Evolutionary conservation across 495 filamentous ascomycete species (phyloP).

Genomic region (Chlorociboria aeruginascens): DNA sequence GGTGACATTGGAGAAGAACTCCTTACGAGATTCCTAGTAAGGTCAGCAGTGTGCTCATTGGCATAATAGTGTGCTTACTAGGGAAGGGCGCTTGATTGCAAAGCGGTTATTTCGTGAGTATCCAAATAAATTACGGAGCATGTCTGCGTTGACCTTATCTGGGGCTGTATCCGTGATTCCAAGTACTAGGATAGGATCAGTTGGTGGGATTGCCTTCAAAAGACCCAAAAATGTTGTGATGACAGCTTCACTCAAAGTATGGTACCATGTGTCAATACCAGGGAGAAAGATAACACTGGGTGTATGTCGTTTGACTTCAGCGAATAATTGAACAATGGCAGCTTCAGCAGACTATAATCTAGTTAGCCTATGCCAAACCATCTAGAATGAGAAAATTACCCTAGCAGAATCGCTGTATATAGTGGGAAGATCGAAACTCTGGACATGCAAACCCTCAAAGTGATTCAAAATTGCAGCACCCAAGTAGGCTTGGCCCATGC

Average conservation of each 20-base stretch:
- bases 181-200: slow-evolving; percentile 77
- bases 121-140: slow-evolving; percentile 71
- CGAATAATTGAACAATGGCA: slow-evolving; percentile 77
- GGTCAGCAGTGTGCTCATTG: slow-evolving; percentile 20
- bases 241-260: slow-evolving; percentile 49
- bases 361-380: slow-evolving; percentile 1
- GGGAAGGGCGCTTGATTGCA: slow-evolving; percentile 49
- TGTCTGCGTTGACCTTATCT: slow-evolving; percentile 36
- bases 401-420: slow-evolving; percentile 51
- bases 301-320: slow-evolving; percentile 85
- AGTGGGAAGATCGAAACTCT: slow-evolving; percentile 86
- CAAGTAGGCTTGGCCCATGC: slow-evolving; percentile 93
- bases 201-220: slow-evolving; percentile 65
- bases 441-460: slow-evolving; percentile 87
- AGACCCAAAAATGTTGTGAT: slow-evolving; percentile 72
- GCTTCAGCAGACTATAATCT: slow-evolving; percentile 58
- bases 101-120: slow-evolving; percentile 70
- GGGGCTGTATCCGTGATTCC: slow-evolving; percentile 60
- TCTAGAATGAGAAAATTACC: slow-evolving; percentile 19
- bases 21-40: slow-evolving; percentile 41
- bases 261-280: slow-evolving; percentile 75
- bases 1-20: slow-evolving; percentile 66
- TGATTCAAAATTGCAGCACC: slow-evolving; percentile 77
- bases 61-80: slow-evolving; percentile 28
- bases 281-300: slow-evolving; percentile 95